A percentile compares a stretch with the other conserved stretches of the same genome.
Conservation (phyloP, 2,329 filamentous ascomycete species). For the Aspergillus felis region DNA sequence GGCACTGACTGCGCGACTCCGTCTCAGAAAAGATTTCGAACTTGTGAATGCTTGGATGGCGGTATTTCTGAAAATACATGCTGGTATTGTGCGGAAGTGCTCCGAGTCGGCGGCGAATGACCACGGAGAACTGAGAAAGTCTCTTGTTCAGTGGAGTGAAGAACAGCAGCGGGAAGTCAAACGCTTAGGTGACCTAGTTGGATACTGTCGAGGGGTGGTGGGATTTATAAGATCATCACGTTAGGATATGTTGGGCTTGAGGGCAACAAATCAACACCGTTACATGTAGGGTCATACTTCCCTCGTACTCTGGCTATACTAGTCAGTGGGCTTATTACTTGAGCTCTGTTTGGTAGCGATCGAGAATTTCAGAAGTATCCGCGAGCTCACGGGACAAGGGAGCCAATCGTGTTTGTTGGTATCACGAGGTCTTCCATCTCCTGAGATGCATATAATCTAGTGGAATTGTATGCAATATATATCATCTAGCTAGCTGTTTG, state of each 20-base stretch:
- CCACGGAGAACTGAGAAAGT: slow-evolving; percentile 49
- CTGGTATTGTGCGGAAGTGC: slow-evolving; percentile 50
- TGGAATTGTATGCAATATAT: not conserved
- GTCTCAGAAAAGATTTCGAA: slow-evolving; percentile 77
- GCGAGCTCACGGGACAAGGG: not conserved
- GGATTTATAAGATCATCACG: slow-evolving; percentile 67
- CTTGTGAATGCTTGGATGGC: slow-evolving; percentile 96
- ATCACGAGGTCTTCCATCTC: not conserved
- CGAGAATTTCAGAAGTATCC: not conserved
- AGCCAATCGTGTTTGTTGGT: not conserved
- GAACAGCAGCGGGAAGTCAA: slow-evolving; percentile 68
- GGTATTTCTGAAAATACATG: slow-evolving; percentile 80
- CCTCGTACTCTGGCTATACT: not conserved
- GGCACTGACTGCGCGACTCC: slow-evolving; percentile 70
- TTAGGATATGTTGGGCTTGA: slow-evolving; percentile 14
- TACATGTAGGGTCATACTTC: not conserved
- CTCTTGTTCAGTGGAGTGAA: slow-evolving; percentile 65
- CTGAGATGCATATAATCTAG: not conserved
- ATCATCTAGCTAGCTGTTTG: not conserved
- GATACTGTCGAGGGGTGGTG: slow-evolving; percentile 83
- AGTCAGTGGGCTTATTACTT: not conserved
- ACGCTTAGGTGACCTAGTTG: slow-evolving; percentile 71
- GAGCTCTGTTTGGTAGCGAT: not conserved
- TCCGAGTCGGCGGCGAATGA: slow-evolving; percentile 46
- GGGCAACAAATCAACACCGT: not conserved